Conservation (phyloP, 805 yeast genomes). For the Candida endomychidarum region DNA sequence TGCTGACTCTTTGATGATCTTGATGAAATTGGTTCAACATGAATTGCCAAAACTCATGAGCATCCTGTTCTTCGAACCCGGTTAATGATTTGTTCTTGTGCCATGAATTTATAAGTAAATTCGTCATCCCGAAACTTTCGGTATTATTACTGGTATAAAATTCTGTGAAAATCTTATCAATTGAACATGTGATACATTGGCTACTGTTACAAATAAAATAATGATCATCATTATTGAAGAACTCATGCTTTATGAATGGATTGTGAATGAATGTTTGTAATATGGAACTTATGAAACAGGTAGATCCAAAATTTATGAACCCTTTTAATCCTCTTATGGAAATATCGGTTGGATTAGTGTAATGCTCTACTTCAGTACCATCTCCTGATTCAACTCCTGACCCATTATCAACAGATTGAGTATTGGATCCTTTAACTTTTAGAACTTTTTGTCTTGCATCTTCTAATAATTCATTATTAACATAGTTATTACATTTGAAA, state of each 20-base stretch:
- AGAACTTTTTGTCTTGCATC: constrained; percentile 38
- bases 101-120: constrained; percentile 84
- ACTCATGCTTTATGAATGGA: constrained; percentile 78
- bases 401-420: not conserved
- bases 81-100: constrained; percentile 80
- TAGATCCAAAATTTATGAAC: constrained; percentile 90
- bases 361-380: constrained; percentile 16
- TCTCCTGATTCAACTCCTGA: not conserved
- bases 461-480: constrained; percentile 61
- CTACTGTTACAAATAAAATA: constrained; percentile 46
- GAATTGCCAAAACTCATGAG: constrained; percentile 97
- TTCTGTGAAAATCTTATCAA: constrained; percentile 74
- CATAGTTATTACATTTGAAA: constrained; percentile 72
- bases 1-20: constrained; percentile 23
- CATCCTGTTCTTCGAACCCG: constrained; percentile 97
- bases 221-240: constrained; percentile 70
- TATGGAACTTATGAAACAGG: constrained; percentile 95
- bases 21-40: constrained; percentile 78
- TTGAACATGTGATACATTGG: constrained; percentile 79
- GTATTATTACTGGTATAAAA: constrained; percentile 64
- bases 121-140: constrained; percentile 78
- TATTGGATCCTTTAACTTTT: not conserved
- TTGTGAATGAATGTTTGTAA: constrained; percentile 88
- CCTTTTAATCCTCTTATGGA: constrained; percentile 84
- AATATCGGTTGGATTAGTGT: constrained; percentile 42